Conservation (phyloP, 2,329 filamentous ascomycete genomes). For the Phyllosticta capitalensis region DNA sequence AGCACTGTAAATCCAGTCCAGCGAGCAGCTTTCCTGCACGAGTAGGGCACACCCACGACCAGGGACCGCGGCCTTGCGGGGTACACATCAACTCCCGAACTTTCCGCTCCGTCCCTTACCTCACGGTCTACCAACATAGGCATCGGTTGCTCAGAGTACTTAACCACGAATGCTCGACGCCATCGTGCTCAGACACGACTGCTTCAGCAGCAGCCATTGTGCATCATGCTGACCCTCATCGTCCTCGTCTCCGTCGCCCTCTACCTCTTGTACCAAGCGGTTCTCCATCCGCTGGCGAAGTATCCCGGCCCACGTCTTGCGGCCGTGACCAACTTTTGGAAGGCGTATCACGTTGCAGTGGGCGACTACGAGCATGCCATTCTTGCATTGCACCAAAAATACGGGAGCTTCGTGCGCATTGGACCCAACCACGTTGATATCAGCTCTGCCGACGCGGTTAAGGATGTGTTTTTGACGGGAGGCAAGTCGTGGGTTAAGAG, state of each 20-base stretch:
- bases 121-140: background rate
- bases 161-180: background rate
- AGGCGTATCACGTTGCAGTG: background rate
- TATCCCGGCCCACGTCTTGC: constrained; percentile 36
- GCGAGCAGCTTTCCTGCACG: too few species aligned
- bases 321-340: constrained; percentile 23
- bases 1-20: too few species aligned
- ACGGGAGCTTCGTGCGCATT: background rate
- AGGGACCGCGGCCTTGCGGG: background rate
- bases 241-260: background rate
- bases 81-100: background rate
- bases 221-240: background rate
- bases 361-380: constrained; percentile 1
- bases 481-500: background rate
- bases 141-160: background rate
- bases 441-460: background rate
- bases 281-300: constrained; percentile 33
- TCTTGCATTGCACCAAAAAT: background rate
- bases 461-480: background rate
- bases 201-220: background rate
- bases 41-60: background rate
- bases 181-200: too few species aligned
- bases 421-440: constrained; percentile 2
- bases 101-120: background rate
- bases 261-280: constrained; percentile 28